Percentiles rank a stretch among this genome's conserved stretches.
Evolutionary conservation across 371 early-diverging fungal genomes (phyloP).

Genomic region (Umbelopsis sp.): DNA sequence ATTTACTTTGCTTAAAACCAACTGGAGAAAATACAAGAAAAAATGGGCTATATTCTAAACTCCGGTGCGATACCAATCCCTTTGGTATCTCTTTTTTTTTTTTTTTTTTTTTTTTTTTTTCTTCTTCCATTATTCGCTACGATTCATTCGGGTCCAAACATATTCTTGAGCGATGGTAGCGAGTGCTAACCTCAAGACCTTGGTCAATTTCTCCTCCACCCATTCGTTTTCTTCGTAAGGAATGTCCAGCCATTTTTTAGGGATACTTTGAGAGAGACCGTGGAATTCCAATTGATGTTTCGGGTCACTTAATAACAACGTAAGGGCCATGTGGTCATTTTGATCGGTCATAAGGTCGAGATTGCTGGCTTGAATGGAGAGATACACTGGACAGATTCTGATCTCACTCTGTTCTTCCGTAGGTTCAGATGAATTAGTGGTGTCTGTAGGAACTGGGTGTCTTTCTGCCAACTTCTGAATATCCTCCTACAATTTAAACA

Average conservation of each 20-base stretch:
- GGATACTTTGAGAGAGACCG: constrained; percentile 64
- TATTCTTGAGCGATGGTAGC: constrained; percentile 69
- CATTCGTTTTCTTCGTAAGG: constrained; percentile 74
- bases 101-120: too few species aligned
- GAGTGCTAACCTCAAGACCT: constrained; percentile 58
- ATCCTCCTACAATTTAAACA: not conserved
- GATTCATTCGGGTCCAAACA: constrained; percentile 69
- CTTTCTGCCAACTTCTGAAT: not conserved
- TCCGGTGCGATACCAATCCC: not conserved
- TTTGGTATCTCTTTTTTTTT: not conserved
- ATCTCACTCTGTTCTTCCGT: not conserved
- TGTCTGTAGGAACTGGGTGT: not conserved
- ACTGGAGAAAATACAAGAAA: not conserved
- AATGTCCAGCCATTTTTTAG: constrained; percentile 63
- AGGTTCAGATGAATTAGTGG: not conserved
- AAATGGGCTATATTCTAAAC: constrained; percentile 5
- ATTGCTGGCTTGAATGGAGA: constrained; percentile 43
- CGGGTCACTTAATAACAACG: constrained; percentile 61
- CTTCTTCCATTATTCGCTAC: not conserved
- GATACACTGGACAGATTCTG: constrained; percentile 40
- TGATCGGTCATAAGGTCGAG: not conserved
- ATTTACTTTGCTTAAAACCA: not conserved
- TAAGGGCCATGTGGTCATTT: constrained; percentile 48
- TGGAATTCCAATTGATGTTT: constrained; percentile 62
- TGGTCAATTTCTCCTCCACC: constrained; percentile 70